Evolutionary conservation across 805 yeast genomes (phyloP).

Genomic region (Lipomyces anomalus): DNA sequence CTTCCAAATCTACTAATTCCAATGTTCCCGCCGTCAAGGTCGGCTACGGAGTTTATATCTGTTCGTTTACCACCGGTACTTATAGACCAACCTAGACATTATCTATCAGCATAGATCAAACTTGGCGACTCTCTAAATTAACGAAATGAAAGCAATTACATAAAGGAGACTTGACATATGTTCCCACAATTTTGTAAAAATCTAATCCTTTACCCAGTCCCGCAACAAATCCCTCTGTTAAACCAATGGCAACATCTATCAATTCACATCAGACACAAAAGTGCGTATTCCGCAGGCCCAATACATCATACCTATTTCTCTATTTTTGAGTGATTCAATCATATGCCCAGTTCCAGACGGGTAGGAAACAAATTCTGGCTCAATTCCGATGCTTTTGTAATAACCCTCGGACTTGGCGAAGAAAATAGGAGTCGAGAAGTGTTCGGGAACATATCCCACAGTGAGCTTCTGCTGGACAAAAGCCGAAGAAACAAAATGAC

Average conservation of each 20-base stretch:
- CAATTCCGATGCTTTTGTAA: constrained; percentile 45
- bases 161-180: constrained; percentile 79
- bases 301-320: constrained; percentile 44
- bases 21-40: constrained; percentile 56
- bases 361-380: constrained; percentile 57
- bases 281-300: background rate
- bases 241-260: constrained; percentile 67
- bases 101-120: background rate
- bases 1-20: constrained; percentile 86
- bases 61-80: constrained; percentile 63
- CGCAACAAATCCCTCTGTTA: constrained; percentile 86
- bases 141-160: constrained; percentile 36
- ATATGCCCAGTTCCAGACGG: constrained; percentile 87
- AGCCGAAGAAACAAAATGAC: background rate
- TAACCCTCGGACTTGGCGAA: constrained; percentile 60
- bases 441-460: constrained; percentile 88
- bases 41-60: constrained; percentile 47
- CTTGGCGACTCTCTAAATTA: background rate
- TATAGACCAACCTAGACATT: constrained; percentile 58
- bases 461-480: constrained; percentile 2
- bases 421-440: constrained; percentile 79
- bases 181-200: constrained; percentile 62
- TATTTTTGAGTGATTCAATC: constrained; percentile 60
- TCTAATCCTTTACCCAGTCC: constrained; percentile 69
- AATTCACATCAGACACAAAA: background rate